Evolutionary conservation across 2,329 filamentous ascomycete genomes (phyloP).

Genomic region (Calycina herbarum): DNA sequence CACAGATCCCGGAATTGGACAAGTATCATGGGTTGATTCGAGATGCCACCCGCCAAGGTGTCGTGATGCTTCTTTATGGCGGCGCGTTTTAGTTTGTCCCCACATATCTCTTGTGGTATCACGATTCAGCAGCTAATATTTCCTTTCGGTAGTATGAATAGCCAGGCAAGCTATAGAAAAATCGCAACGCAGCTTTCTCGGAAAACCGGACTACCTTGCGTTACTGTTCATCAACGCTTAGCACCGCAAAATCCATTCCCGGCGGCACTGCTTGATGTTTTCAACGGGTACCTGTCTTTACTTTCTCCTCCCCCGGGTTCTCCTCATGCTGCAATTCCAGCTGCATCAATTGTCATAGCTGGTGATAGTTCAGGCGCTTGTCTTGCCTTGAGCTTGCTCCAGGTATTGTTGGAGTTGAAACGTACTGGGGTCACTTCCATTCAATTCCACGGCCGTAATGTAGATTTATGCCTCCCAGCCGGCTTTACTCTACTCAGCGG

Average conservation of each 20-base stretch:
- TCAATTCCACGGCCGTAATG: neutral
- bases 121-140: too few relatives aligned
- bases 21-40: too few relatives aligned
- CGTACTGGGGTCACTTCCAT: neutral
- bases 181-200: neutral
- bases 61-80: too few relatives aligned
- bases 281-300: neutral
- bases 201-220: slow-evolving; percentile 34
- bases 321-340: neutral
- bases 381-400: neutral
- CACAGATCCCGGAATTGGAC: too few relatives aligned
- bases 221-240: neutral
- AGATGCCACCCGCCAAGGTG: too few relatives aligned
- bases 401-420: neutral
- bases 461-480: neutral
- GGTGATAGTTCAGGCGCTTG: slow-evolving; percentile 8
- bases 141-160: neutral
- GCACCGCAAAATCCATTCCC: slow-evolving; percentile 2
- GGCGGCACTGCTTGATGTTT: neutral
- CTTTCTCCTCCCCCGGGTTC: neutral
- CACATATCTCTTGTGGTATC: too few relatives aligned
- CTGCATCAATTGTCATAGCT: neutral
- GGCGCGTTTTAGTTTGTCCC: too few relatives aligned
- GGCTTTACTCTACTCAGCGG: neutral
- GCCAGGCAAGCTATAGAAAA: neutral